phyloP scores from a whole-genome alignment of 176 grass and related monocot genomes.

The Musa schizocarpa region DNA sequence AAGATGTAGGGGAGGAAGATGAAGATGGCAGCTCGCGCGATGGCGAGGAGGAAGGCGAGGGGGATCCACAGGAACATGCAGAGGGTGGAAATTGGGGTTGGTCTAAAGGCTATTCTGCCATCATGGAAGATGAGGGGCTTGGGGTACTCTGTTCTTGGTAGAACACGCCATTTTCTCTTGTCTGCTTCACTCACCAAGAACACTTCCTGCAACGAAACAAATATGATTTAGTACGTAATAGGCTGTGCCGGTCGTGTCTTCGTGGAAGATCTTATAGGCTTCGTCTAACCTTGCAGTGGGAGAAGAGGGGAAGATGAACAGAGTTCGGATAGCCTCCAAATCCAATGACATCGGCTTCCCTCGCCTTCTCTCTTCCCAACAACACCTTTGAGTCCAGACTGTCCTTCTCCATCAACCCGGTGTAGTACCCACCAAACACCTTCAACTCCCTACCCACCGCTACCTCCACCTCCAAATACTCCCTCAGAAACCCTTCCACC shows the following conservation, averaged over 20 bases:
- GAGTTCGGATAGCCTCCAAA: slow-evolving; percentile 34
- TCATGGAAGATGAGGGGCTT: slow-evolving; percentile 81
- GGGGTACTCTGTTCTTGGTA: slow-evolving; percentile 41
- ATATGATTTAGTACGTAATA: not conserved
- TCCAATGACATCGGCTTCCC: slow-evolving; percentile 25
- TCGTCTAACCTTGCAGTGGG: slow-evolving; percentile 47
- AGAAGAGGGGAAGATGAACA: slow-evolving; percentile 38
- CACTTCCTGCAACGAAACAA: slow-evolving; percentile 32
- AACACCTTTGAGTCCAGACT: too few species aligned
- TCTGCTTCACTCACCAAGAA: slow-evolving; percentile 39
- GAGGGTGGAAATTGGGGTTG: slow-evolving; percentile 43
- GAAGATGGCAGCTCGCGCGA: slow-evolving; percentile 45
- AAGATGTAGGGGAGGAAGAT: slow-evolving; percentile 39
- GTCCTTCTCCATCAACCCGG: slow-evolving; percentile 32
- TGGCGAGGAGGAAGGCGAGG: slow-evolving; percentile 28
- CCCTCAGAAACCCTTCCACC: slow-evolving; percentile 53
- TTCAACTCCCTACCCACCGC: slow-evolving; percentile 63
- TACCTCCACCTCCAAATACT: slow-evolving; percentile 42
- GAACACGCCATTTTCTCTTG: slow-evolving; percentile 55
- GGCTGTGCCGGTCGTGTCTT: too few species aligned
- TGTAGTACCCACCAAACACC: slow-evolving; percentile 46
- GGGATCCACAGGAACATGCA: slow-evolving; percentile 82
- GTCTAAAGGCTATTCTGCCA: slow-evolving; percentile 65
- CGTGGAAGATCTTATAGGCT: too few species aligned
- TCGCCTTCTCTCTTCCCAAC: too few species aligned